Conservation (phyloP, 169 alveolate species). For the Cyclospora cayetanensis region DNA sequence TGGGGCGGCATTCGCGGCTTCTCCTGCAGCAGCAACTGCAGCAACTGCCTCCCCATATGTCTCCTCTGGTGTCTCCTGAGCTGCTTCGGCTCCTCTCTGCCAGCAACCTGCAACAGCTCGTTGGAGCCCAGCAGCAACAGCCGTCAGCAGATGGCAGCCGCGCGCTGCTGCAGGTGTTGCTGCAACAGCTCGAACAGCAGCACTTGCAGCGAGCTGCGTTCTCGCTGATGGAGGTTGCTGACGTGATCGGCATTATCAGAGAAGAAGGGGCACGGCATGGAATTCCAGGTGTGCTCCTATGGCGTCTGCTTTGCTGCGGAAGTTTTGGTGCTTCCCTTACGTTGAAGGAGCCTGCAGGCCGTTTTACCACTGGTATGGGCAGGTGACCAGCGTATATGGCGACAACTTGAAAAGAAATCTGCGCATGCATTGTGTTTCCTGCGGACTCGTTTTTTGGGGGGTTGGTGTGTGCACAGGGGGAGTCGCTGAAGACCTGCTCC, state of each 20-base stretch:
- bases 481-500: conserved; percentile 38
- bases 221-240: neutral
- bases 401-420: neutral
- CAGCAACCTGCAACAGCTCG: conserved; percentile 5
- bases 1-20: conserved; percentile 23
- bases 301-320: conserved; percentile 22
- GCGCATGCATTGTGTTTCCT: neutral
- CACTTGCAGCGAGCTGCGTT: conserved; percentile 1
- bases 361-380: no score
- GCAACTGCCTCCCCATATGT: neutral
- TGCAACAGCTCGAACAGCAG: conserved; percentile 23
- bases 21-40: conserved; percentile 31
- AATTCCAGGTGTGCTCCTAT: neutral
- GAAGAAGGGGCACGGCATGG: conserved; percentile 1
- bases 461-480: neutral
- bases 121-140: neutral
- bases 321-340: neutral
- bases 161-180: neutral
- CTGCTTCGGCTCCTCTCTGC: conserved; percentile 55
- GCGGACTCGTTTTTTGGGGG: neutral
- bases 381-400: neutral
- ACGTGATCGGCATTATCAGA: neutral
- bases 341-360: no score
- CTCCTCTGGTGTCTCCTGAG: conserved; percentile 44
- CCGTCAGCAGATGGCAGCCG: neutral